Evolutionary conservation across 805 yeast genomes (phyloP), one percentile per base, ranked within the genome.

Genomic region (Ascoidea tarda): DNA sequence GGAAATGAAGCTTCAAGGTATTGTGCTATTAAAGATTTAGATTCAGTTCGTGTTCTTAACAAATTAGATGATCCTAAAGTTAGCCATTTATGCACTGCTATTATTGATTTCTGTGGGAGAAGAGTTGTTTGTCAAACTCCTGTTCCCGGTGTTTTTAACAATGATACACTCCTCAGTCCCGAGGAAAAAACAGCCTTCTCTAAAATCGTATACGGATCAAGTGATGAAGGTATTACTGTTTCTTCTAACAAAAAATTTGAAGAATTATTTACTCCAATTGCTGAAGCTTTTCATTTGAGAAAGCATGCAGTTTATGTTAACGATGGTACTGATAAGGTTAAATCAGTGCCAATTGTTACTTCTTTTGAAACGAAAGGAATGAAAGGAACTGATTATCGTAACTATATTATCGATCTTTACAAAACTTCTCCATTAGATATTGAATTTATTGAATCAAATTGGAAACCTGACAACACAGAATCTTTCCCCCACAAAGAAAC

Each of bases 81-180:
- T 46, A 78, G 80, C 61, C 82, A 84, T 51, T 72, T 91, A 55
- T 78, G 87, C 60, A 86, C 97, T 4, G 76, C 90, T n/a, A 75
- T 89, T 54, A 87, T 91, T 53, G 98, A 91, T 66, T 91, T 79
- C 69, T 81, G 86, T 62, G 99, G 98, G 56, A 83, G 80, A 61
- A 78, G 98, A 66, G 73, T 91, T 45, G 76, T 91, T 46, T 87
- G 95, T 65, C 98, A 91, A 70, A 87, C 96, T 12, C 96, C 96
- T 10, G 95, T 91, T 48, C 99, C 99, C 14, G 98, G 98, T 55
- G 79, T 85, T 53, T 82, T 85, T 66, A 71, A 77, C 52, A 33
- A 46, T 6, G 67, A 67, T 54, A 62, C 60, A 38, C 64, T 73
- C 46, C 69, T 70, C 53, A 59, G 66, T 6, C 68, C 69, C 8